Evolutionary conservation across 305 asterid species (phyloP).

Genomic region (Fraxinus platypoda): DNA sequence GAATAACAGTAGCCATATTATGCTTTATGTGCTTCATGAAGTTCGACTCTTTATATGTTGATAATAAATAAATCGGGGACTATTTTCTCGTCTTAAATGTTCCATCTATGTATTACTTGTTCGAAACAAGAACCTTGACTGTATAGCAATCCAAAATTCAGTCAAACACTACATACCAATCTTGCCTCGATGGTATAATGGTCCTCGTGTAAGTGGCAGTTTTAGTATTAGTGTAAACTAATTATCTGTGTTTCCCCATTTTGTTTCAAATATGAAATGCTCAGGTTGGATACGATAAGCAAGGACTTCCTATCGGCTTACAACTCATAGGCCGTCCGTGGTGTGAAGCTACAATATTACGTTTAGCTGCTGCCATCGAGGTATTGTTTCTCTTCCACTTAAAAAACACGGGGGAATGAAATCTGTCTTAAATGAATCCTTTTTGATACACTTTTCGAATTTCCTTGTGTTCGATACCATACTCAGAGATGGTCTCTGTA

Average conservation of each 20-base stretch:
- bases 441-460: background rate
- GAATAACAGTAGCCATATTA: background rate
- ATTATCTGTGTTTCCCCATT: background rate
- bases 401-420: background rate
- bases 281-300: slow-evolving; percentile 92
- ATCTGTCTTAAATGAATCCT: background rate
- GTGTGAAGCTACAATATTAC: slow-evolving; percentile 90
- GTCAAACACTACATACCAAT: background rate
- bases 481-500: slow-evolving; percentile 18
- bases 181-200: background rate
- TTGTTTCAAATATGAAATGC: slow-evolving; percentile 9
- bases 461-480: background rate
- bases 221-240: background rate
- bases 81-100: background rate
- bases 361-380: slow-evolving; percentile 85
- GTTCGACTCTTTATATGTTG: background rate
- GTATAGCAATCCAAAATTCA: background rate
- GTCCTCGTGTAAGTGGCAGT: background rate
- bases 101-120: background rate
- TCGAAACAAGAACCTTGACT: background rate
- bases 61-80: background rate
- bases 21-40: background rate
- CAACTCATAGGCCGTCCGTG: slow-evolving; percentile 97
- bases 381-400: slow-evolving; percentile 33
- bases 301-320: slow-evolving; percentile 93